A percentile compares a stretch with the other conserved stretches of the same genome.
Evolutionary conservation across 805 yeast genomes (phyloP).

Genomic region (Metschnikowia vanudenii): DNA sequence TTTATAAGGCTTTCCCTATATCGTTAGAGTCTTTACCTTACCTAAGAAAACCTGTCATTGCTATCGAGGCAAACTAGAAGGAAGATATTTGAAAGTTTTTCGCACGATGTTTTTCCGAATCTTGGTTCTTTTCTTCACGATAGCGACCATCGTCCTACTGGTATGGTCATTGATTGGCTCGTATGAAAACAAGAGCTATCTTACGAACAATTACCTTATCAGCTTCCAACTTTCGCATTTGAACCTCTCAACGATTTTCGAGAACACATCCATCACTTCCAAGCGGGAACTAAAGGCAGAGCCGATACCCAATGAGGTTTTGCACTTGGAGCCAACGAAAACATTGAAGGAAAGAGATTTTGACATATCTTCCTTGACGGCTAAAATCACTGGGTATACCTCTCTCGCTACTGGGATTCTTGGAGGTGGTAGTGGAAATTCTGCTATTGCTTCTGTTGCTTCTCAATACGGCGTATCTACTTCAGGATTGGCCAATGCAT

Average conservation of each 20-base stretch:
- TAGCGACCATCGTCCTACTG: constrained; percentile 31
- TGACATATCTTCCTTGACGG: constrained; percentile 6
- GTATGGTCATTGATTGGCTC: constrained; percentile 41
- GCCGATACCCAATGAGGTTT: background rate
- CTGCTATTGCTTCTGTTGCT: constrained; percentile 8
- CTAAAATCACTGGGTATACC: constrained; percentile 5
- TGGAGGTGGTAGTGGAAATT: constrained; percentile 5
- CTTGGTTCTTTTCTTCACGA: constrained; percentile 31
- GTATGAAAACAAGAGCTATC: constrained; percentile 31
- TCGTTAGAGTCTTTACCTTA: too few relatives aligned
- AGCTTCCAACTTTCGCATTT: constrained; percentile 35
- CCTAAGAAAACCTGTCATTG: too few relatives aligned
- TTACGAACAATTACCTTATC: constrained; percentile 36
- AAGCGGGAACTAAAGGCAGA: constrained; percentile 1
- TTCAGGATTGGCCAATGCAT: constrained; percentile 7
- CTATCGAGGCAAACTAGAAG: too few relatives aligned
- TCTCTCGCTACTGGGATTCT: constrained; percentile 4
- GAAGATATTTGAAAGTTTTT: too few relatives aligned
- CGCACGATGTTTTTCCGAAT: constrained; percentile 31
- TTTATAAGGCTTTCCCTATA: too few relatives aligned
- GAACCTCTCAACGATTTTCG: constrained; percentile 31
- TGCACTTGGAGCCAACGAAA: constrained; percentile 4
- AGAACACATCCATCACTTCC: constrained; percentile 8
- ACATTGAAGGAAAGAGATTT: constrained; percentile 4
- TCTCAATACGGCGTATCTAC: constrained; percentile 11